Percentiles rank a stretch among this genome's conserved stretches.
phyloP scores from a whole-genome alignment of 768 basidiomycete species.

The Mrakia gelida region DNA sequence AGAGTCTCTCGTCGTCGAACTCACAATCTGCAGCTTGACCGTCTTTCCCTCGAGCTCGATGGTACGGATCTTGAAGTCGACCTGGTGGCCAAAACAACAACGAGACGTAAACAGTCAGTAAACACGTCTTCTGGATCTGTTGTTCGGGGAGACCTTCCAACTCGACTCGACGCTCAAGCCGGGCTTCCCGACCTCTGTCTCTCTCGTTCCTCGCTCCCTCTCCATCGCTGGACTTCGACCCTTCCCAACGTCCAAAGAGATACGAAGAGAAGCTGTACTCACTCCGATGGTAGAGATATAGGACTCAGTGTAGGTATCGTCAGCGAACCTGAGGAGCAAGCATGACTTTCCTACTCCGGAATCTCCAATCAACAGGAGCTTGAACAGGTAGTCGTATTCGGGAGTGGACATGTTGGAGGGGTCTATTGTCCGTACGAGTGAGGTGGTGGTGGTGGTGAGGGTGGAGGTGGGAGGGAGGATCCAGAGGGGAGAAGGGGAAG shows the following conservation, averaged over 20 bases:
- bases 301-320: slow-evolving; percentile 33
- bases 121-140: neutral
- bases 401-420: slow-evolving; percentile 68
- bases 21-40: slow-evolving; percentile 35
- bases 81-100: neutral
- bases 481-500: neutral
- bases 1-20: neutral
- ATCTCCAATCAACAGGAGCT: slow-evolving; percentile 89
- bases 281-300: slow-evolving; percentile 35
- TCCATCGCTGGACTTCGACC: neutral
- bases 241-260: neutral
- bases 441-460: neutral
- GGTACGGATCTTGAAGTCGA: slow-evolving; percentile 34
- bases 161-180: too few species aligned
- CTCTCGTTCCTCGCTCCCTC: neutral
- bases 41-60: slow-evolving; percentile 35
- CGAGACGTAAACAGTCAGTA: neutral
- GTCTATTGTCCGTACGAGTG: too few species aligned
- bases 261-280: too few species aligned
- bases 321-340: slow-evolving; percentile 32
- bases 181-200: too few species aligned
- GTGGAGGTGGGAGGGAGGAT: neutral
- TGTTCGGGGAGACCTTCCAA: too few species aligned
- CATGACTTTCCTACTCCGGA: slow-evolving; percentile 47
- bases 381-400: slow-evolving; percentile 95